Conservation (phyloP, 352 stramenopile genomes). For the Saprolegnia diclina region DNA sequence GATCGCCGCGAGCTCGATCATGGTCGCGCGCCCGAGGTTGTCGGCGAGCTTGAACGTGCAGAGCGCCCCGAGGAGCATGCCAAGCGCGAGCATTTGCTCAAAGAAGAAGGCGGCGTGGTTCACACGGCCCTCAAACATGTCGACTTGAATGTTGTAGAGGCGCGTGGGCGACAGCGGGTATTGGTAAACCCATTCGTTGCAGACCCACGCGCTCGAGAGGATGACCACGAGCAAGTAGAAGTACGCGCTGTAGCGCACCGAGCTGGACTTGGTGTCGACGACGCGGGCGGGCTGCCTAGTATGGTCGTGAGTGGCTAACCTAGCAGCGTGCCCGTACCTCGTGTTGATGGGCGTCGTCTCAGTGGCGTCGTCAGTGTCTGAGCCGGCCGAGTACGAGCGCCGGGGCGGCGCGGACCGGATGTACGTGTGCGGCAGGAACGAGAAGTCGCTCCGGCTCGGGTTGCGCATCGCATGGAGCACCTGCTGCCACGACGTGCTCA, state of each 20-base stretch:
- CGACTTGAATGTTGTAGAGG: conserved; percentile 82
- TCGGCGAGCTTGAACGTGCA: conserved; percentile 53
- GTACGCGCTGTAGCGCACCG: conserved; percentile 39
- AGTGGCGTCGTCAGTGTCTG: conserved; percentile 31
- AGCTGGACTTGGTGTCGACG: neutral
- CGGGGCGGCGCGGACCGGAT: conserved; percentile 42
- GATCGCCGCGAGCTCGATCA: conserved; percentile 67
- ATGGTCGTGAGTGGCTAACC: neutral
- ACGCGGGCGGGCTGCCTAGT: conserved; percentile 3
- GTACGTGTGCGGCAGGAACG: conserved; percentile 78
- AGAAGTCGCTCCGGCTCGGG: conserved; percentile 67
- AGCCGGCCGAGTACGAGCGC: conserved; percentile 32
- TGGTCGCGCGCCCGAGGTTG: conserved; percentile 53
- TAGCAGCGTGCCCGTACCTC: conserved; percentile 8
- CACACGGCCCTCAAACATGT: conserved; percentile 70
- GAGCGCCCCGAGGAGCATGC: conserved; percentile 53
- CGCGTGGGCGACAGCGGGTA: conserved; percentile 64
- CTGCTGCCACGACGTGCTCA: conserved; percentile 42
- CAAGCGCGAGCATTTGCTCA: conserved; percentile 55
- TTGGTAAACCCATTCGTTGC: conserved; percentile 49
- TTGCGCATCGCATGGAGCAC: conserved; percentile 59
- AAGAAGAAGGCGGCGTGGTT: conserved; percentile 67
- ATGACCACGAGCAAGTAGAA: conserved; percentile 54
- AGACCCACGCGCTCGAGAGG: conserved; percentile 41
- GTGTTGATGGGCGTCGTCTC: conserved; percentile 59